A percentile compares a stretch with the other conserved stretches of the same genome.
phyloP scores from a whole-genome alignment of 139 green algal genomes.

The Auxenochlorella pyrenoidosa region DNA sequence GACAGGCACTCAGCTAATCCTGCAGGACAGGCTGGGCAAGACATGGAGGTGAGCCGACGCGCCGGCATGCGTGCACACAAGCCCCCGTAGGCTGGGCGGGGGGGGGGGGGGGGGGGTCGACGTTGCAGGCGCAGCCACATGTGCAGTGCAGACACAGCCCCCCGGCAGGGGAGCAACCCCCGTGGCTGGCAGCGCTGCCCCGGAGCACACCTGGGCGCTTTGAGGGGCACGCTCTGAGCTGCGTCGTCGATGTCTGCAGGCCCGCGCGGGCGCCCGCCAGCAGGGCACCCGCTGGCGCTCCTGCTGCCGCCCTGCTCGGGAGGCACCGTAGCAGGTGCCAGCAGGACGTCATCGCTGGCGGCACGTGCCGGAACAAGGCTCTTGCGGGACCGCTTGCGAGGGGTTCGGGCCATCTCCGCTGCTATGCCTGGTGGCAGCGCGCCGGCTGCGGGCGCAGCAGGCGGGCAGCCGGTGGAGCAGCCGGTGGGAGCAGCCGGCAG shows the following conservation, averaged over 20 bases:
- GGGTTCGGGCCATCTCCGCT: neutral
- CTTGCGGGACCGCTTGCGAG: slow-evolving; percentile 36
- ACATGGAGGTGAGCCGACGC: too few species aligned
- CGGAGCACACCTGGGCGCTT: neutral
- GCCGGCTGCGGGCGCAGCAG: neutral
- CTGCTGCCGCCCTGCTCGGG: neutral
- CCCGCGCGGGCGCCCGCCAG: neutral
- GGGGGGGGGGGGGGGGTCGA: neutral
- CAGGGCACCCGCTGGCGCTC: neutral
- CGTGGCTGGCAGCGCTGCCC: neutral
- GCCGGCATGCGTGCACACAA: too few species aligned
- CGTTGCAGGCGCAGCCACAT: too few species aligned
- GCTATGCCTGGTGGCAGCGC: neutral
- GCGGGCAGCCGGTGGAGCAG: neutral
- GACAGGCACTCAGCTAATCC: neutral
- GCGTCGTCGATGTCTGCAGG: neutral
- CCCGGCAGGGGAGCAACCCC: too few species aligned
- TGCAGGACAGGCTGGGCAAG: neutral
- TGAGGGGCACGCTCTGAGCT: neutral
- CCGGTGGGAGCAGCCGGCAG: neutral
- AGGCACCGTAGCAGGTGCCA: too few species aligned
- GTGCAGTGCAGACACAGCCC: too few species aligned
- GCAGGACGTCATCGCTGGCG: neutral
- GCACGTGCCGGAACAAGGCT: neutral
- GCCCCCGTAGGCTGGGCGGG: too few species aligned